Evolutionary conservation across 1,139 yeast species (phyloP).

Genomic region (Pichiaceae sp.): DNA sequence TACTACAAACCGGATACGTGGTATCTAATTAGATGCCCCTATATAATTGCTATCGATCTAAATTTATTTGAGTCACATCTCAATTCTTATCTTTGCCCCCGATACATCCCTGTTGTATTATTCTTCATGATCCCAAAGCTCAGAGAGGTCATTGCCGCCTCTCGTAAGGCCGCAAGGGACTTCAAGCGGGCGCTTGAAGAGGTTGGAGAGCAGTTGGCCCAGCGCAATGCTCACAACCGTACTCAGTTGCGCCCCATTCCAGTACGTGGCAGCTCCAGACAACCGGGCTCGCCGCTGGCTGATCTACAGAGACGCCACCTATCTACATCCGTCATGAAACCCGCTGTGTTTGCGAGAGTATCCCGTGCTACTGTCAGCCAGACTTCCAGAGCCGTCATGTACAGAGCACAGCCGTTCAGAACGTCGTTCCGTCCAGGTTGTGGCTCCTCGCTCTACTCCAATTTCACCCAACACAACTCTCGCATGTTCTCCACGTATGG

Average conservation of each 20-base stretch:
- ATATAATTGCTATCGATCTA: too few species aligned
- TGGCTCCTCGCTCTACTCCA: conserved; percentile 19
- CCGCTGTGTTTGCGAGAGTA: background rate
- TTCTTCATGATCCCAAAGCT: conserved; percentile 18
- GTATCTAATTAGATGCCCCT: conserved; percentile 13
- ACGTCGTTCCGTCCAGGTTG: conserved; percentile 10
- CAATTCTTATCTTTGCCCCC: background rate
- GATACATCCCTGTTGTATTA: background rate
- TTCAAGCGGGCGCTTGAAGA: conserved; percentile 29
- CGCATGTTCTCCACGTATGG: conserved; percentile 25
- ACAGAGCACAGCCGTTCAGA: conserved; percentile 20
- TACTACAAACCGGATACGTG: conserved; percentile 22
- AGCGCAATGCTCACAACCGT: conserved; percentile 17
- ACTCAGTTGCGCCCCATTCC: conserved; percentile 22
- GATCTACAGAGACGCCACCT: conserved; percentile 11
- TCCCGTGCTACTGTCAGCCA: conserved; percentile 5
- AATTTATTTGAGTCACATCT: background rate
- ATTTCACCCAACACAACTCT: conserved; percentile 20
- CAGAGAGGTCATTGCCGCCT: conserved; percentile 24
- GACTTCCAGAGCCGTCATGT: conserved; percentile 9
- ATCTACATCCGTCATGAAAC: conserved; percentile 6
- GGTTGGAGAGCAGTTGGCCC: conserved; percentile 23
- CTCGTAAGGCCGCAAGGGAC: conserved; percentile 29
- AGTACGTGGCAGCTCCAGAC: background rate
- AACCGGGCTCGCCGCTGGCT: conserved; percentile 13